Evolutionary conservation across 2,329 filamentous ascomycete genomes (phyloP).

Genomic region (Chalara sp.): DNA sequence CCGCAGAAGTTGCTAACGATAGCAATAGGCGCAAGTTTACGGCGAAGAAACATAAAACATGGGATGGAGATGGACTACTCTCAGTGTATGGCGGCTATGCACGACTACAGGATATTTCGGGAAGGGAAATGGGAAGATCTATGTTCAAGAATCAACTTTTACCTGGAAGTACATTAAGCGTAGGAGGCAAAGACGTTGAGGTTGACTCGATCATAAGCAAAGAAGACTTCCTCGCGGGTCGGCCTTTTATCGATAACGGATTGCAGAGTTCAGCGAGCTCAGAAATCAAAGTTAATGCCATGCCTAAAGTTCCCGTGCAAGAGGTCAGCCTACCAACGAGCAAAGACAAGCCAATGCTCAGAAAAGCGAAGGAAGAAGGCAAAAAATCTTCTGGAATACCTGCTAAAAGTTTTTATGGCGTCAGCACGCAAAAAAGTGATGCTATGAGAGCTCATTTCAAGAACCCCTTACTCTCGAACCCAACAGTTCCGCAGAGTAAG

Average conservation of each 20-base stretch:
- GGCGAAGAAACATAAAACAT: slow-evolving; percentile 69
- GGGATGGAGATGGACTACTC: slow-evolving; percentile 67
- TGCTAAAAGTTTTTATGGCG: slow-evolving; percentile 32
- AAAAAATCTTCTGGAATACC: slow-evolving; percentile 24
- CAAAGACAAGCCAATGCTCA: slow-evolving; percentile 11
- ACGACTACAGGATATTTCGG: slow-evolving; percentile 54
- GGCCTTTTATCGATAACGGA: slow-evolving; percentile 33
- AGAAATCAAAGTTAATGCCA: slow-evolving; percentile 5
- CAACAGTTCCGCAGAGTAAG: slow-evolving; percentile 39
- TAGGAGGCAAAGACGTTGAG: slow-evolving; percentile 63
- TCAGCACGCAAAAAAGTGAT: slow-evolving; percentile 28
- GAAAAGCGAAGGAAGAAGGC: slow-evolving; percentile 17
- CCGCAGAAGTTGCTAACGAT: no score
- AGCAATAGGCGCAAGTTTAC: slow-evolving; percentile 56
- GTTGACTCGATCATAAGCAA: slow-evolving; percentile 55
- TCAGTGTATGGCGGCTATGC: slow-evolving; percentile 49
- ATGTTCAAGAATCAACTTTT: slow-evolving; percentile 49
- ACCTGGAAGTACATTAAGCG: slow-evolving; percentile 51
- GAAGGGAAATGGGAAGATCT: slow-evolving; percentile 54
- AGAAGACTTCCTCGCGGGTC: slow-evolving; percentile 48
- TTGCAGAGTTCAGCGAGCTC: slow-evolving; percentile 8
- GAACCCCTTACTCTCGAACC: slow-evolving; percentile 50
- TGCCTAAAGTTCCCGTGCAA: slow-evolving; percentile 9
- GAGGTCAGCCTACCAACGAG: neutral
- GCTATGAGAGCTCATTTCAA: slow-evolving; percentile 48